Conservation (phyloP, 1,139 yeast genomes). For the Starmera stellimalicola region DNA sequence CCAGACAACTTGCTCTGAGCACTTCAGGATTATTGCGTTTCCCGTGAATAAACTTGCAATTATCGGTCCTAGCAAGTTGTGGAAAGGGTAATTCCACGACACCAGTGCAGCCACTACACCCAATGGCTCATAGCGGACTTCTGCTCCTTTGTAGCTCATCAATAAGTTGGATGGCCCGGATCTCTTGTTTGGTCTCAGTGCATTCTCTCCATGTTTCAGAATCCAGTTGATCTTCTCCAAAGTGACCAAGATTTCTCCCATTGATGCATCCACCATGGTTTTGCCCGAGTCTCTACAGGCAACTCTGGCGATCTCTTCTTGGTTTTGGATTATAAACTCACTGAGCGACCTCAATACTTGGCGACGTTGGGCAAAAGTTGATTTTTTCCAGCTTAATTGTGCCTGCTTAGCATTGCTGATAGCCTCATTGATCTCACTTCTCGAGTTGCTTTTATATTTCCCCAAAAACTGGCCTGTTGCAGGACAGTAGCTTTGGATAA, state of each 20-base stretch:
- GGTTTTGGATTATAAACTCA: constrained; percentile 68
- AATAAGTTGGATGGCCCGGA: constrained; percentile 82
- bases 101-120: constrained; percentile 86
- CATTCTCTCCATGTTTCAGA: constrained; percentile 66
- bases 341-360: constrained; percentile 62
- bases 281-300: constrained; percentile 97
- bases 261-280: constrained; percentile 88
- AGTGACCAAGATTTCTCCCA: constrained; percentile 94
- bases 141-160: constrained; percentile 81
- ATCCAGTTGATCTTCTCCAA: constrained; percentile 90
- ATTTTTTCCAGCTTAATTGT: constrained; percentile 42
- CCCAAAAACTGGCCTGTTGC: constrained; percentile 92
- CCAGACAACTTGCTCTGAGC: constrained; percentile 96
- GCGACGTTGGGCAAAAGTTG: constrained; percentile 56
- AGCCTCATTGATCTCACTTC: constrained; percentile 59
- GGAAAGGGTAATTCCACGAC: constrained; percentile 96
- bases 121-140: constrained; percentile 86
- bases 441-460: constrained; percentile 49
- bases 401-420: constrained; percentile 52
- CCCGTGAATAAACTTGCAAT: constrained; percentile 86
- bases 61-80: constrained; percentile 85
- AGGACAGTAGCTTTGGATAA: constrained; percentile 84
- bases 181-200: constrained; percentile 62
- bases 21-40: constrained; percentile 81
- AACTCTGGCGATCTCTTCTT: constrained; percentile 77